Percentiles rank a stretch among this genome's conserved stretches.
These are phyloP conservation scores for Xylaria hypoxylon DNA, from an alignment of 2,329 filamentous ascomycete genomes.

Conservation along the genomic window DNA sequence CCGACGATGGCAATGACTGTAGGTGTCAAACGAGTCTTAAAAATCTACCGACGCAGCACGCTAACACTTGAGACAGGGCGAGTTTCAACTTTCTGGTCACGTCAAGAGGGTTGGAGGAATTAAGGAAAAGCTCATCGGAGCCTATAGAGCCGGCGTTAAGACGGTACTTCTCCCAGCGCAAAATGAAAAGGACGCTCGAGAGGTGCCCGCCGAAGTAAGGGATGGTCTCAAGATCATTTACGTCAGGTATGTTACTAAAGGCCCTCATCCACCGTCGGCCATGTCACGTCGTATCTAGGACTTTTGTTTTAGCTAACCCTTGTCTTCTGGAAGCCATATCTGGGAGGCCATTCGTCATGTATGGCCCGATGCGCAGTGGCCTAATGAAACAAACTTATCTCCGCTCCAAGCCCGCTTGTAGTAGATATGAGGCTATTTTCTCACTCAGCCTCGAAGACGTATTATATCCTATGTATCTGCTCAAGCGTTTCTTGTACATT, in stretches of 20 bases:
- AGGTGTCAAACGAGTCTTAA: constrained; percentile 50
- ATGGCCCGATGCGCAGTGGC: constrained; percentile 92
- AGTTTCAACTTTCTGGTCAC: constrained; percentile 84
- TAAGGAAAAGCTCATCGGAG: constrained; percentile 98
- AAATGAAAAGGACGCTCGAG: constrained; percentile 92
- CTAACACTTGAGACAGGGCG: constrained; percentile 61
- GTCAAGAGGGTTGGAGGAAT: constrained; percentile 96
- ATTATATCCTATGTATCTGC: constrained; percentile 25
- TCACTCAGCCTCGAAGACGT: background rate
- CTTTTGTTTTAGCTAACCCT: constrained; percentile 37
- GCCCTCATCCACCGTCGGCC: constrained; percentile 1
- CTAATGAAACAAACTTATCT: constrained; percentile 72
- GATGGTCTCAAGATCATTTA: constrained; percentile 88
- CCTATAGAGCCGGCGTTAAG: constrained; percentile 91
- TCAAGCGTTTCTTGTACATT: constrained; percentile 36
- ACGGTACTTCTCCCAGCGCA: constrained; percentile 88
- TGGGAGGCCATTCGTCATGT: constrained; percentile 93
- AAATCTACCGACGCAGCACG: constrained; percentile 36
- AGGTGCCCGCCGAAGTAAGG: constrained; percentile 90
- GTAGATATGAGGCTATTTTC: constrained; percentile 39
- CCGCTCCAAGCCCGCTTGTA: constrained; percentile 84
- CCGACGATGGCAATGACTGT: constrained; percentile 96
- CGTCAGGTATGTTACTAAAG: constrained; percentile 74
- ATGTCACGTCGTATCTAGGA: constrained; percentile 24
- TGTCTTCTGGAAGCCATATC: constrained; percentile 72